These are phyloP conservation scores for Graphilbum ipis-grandicollis DNA, from an alignment of 2,329 filamentous ascomycete species.

Conservation along the genomic window DNA sequence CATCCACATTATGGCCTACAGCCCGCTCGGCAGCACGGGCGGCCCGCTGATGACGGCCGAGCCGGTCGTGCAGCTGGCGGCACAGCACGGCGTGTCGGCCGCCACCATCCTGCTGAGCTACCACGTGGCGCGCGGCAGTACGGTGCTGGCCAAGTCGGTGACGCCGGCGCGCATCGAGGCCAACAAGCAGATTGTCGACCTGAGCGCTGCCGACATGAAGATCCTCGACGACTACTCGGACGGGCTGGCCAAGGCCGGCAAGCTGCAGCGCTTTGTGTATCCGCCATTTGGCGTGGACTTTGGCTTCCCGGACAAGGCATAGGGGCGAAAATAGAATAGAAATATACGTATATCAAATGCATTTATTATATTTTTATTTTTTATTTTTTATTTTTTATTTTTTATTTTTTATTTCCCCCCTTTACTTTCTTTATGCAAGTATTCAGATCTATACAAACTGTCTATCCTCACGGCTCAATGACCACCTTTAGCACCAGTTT, in stretches of 20 bases:
- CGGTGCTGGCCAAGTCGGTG: conserved; percentile 58
- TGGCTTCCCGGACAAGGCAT: conserved; percentile 51
- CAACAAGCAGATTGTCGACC: conserved; percentile 49
- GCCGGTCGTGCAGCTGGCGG: conserved; percentile 43
- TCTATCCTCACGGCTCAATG: conserved; percentile 24
- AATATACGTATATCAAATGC: not conserved
- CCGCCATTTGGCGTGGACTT: conserved; percentile 52
- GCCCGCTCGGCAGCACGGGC: conserved; percentile 45
- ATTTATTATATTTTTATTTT: not conserved
- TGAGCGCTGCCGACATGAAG: conserved; percentile 45
- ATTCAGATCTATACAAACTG: too few relatives aligned
- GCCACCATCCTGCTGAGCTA: conserved; percentile 52
- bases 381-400: too few relatives aligned
- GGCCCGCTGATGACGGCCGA: conserved; percentile 47
- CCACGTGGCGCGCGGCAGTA: conserved; percentile 50
- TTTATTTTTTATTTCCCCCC: too few relatives aligned
- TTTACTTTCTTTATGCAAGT: too few relatives aligned
- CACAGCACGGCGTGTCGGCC: conserved; percentile 43
- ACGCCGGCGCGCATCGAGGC: conserved; percentile 50
- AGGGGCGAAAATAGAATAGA: not conserved
- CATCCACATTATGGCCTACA: conserved; percentile 59
- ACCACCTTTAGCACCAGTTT: conserved; percentile 62
- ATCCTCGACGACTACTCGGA: conserved; percentile 36
- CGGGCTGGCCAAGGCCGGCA: conserved; percentile 28
- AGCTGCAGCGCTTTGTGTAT: conserved; percentile 46